phyloP scores from a whole-genome alignment of 2,329 filamentous ascomycete species.

The Meredithiella fracta region DNA sequence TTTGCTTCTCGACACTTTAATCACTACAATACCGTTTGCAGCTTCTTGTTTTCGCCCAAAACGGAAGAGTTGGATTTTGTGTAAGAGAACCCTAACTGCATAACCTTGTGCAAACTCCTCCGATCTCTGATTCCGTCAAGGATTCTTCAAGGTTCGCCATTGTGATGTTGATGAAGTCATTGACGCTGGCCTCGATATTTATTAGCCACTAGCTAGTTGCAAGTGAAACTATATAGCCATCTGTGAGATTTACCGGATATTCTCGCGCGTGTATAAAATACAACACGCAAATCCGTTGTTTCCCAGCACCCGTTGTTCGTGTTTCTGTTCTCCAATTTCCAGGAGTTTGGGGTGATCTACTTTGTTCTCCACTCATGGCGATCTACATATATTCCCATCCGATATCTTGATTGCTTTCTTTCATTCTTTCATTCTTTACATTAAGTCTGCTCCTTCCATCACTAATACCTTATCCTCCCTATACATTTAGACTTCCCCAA shows the following conservation, averaged over 20 bases:
- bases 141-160: neutral
- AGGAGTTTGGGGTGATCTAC: no score
- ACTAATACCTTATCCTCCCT: neutral
- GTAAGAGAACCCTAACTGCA: neutral
- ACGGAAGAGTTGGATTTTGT: neutral
- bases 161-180: neutral
- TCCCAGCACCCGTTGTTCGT: neutral
- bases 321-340: neutral
- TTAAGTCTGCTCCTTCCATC: neutral
- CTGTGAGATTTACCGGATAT: no score
- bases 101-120: neutral
- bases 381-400: no score
- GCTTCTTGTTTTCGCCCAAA: neutral
- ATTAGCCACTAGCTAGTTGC: no score
- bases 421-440: neutral
- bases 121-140: neutral
- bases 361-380: no score
- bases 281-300: neutral
- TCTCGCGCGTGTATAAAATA: no score
- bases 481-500: conserved; percentile 1
- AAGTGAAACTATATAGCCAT: no score
- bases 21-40: neutral
- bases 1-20: neutral
- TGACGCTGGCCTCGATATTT: neutral
- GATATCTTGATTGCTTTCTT: neutral